A percentile compares a stretch with the other conserved stretches of the same genome.
phyloP scores from a whole-genome alignment of 768 basidiomycete species.

The Kwoniella mangroviensis region DNA sequence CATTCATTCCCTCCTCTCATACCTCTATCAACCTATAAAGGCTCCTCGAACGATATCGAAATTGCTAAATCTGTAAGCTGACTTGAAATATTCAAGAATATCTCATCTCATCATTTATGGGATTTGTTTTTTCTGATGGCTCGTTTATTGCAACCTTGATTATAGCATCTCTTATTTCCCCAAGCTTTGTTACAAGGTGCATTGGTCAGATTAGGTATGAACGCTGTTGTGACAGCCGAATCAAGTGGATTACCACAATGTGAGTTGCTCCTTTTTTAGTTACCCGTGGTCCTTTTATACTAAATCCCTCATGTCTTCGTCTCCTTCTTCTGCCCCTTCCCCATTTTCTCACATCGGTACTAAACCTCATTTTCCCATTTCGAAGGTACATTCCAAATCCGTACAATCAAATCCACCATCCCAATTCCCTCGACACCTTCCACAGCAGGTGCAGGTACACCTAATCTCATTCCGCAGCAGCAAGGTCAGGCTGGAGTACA shows the following conservation, averaged over 20 bases:
- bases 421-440: slow-evolving; percentile 19
- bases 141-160: background rate
- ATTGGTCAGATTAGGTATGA: slow-evolving; percentile 74
- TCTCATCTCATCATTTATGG: background rate
- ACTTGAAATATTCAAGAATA: background rate
- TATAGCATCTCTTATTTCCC: slow-evolving; percentile 78
- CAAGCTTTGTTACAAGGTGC: slow-evolving; percentile 84
- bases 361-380: background rate
- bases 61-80: slow-evolving; percentile 69
- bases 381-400: slow-evolving; percentile 53
- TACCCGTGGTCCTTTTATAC: too few relatives aligned
- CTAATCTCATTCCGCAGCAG: slow-evolving; percentile 13
- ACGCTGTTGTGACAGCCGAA: slow-evolving; percentile 76
- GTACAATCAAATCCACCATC: slow-evolving; percentile 42
- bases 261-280: slow-evolving; percentile 51
- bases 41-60: slow-evolving; percentile 72
- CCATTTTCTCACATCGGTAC: background rate
- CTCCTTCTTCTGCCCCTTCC: too few relatives aligned
- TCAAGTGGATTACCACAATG: slow-evolving; percentile 84
- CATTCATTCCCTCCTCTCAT: slow-evolving; percentile 84
- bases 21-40: slow-evolving; percentile 79
- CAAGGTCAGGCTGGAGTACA: background rate
- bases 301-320: too few relatives aligned
- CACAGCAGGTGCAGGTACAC: slow-evolving; percentile 22
- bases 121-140: background rate